A percentile compares a stretch with the other conserved stretches of the same genome.
These are phyloP conservation scores for Chaetomiaceae sp. DNA, from an alignment of 2,329 filamentous ascomycete species.

Conservation along the genomic window DNA sequence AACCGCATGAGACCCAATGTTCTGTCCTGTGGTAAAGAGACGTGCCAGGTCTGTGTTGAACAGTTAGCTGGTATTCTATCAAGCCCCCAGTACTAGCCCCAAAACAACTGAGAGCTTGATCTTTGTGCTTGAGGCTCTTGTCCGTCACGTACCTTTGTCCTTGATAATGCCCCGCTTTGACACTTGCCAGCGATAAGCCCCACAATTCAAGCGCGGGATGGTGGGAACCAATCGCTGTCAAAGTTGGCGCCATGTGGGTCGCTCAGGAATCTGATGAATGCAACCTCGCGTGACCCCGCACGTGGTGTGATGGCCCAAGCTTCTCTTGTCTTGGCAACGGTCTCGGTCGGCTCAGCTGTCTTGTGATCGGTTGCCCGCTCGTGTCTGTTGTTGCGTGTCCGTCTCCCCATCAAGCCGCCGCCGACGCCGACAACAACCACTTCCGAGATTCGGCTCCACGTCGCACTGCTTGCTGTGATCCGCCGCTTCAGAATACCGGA, in stretches of 20 bases:
- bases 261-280: neutral
- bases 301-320: constrained; percentile 15
- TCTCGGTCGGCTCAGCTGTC: neutral
- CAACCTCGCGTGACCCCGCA: constrained; percentile 12
- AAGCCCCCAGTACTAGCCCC: neutral
- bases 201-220: neutral
- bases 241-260: constrained; percentile 13
- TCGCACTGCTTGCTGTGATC: neutral
- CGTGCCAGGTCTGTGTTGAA: neutral
- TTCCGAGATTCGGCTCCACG: neutral
- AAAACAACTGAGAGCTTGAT: neutral
- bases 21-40: neutral
- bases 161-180: neutral
- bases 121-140: neutral
- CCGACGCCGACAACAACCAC: constrained; percentile 2
- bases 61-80: neutral
- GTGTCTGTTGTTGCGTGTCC: neutral
- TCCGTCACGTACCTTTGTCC: neutral
- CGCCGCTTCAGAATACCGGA: neutral
- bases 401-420: constrained; percentile 2
- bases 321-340: neutral
- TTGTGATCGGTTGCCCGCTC: constrained; percentile 11
- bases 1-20: neutral
- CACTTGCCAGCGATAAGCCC: neutral
- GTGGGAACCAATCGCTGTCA: constrained; percentile 13